These are phyloP conservation scores for Raddia guianensis DNA, from an alignment of 176 grass and related monocot genomes.

Conservation along the genomic window DNA sequence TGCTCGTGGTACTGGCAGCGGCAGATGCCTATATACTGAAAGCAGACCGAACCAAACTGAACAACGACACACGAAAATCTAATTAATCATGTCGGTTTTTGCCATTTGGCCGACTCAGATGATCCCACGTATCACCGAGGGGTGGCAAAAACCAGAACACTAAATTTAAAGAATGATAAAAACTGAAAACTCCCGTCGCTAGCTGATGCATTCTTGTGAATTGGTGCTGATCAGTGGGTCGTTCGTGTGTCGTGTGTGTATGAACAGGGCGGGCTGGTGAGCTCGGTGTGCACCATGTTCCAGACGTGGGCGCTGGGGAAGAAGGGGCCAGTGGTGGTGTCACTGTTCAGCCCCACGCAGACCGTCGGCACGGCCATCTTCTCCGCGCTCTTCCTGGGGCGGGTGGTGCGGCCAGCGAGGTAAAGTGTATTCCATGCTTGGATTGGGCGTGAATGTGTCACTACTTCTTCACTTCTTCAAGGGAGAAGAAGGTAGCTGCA, in stretches of 20 bases:
- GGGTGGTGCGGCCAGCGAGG: constrained; percentile 59
- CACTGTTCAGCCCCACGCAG: constrained; percentile 69
- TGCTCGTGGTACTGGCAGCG: constrained; percentile 43
- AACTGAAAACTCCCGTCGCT: neutral
- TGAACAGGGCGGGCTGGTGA: constrained; percentile 52
- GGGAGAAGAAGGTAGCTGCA: neutral
- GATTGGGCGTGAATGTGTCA: neutral
- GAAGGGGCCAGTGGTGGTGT: constrained; percentile 79
- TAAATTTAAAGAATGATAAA: too few relatives aligned
- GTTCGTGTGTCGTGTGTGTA: neutral
- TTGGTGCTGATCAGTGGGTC: neutral
- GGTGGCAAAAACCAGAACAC: too few relatives aligned
- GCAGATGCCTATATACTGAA: neutral
- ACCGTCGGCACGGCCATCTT: constrained; percentile 67
- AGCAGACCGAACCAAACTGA: too few relatives aligned
- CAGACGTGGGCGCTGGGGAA: constrained; percentile 72
- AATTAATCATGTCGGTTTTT: too few relatives aligned
- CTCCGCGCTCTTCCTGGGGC: constrained; percentile 59
- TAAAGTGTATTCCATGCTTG: constrained; percentile 13
- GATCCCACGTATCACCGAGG: too few relatives aligned
- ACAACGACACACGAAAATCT: too few relatives aligned
- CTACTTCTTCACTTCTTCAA: neutral
- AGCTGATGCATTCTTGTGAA: neutral
- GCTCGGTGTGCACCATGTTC: constrained; percentile 64
- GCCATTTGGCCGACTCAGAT: too few relatives aligned